phyloP scores from a whole-genome alignment of 495 filamentous ascomycete genomes.

The Hypoxylon crocopeplum region DNA sequence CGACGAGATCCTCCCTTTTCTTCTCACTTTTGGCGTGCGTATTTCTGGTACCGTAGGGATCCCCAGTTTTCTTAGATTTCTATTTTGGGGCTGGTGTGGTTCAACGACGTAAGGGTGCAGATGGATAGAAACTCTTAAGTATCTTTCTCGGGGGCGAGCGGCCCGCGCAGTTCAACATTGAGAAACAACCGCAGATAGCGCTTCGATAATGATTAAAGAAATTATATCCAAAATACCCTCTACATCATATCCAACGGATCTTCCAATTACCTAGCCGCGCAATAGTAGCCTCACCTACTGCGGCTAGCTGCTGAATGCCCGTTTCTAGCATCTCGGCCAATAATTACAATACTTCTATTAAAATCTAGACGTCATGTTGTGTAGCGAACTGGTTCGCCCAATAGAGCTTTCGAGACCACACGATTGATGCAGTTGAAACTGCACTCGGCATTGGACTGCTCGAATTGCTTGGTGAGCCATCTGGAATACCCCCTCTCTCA shows the following conservation, averaged over 20 bases:
- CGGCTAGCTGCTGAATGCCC: slow-evolving; percentile 17
- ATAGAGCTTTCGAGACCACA: slow-evolving; percentile 9
- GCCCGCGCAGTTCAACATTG: too few species aligned
- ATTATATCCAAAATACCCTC: too few species aligned
- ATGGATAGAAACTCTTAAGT: not conserved
- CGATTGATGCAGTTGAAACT: slow-evolving; percentile 1
- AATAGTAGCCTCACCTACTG: slow-evolving; percentile 13
- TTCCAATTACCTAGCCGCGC: not conserved
- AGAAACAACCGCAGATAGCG: slow-evolving; percentile 36
- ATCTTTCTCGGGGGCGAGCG: too few species aligned
- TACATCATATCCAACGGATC: too few species aligned
- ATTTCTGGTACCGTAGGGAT: not conserved
- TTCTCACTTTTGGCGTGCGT: not conserved
- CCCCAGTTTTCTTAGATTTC: slow-evolving; percentile 23
- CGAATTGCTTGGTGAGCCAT: not conserved
- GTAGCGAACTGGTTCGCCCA: slow-evolving; percentile 4
- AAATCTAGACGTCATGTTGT: slow-evolving; percentile 21
- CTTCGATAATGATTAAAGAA: slow-evolving; percentile 23
- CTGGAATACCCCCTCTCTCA: slow-evolving; percentile 6
- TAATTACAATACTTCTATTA: not conserved
- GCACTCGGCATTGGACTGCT: slow-evolving; percentile 8
- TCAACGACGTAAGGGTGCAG: slow-evolving; percentile 38
- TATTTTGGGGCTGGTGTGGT: slow-evolving; percentile 37
- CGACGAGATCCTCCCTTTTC: slow-evolving; percentile 2
- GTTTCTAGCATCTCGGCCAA: slow-evolving; percentile 1